These are phyloP conservation scores for Phytophthora cactorum DNA, from an alignment of 352 stramenopile species.

Conservation along the genomic window DNA sequence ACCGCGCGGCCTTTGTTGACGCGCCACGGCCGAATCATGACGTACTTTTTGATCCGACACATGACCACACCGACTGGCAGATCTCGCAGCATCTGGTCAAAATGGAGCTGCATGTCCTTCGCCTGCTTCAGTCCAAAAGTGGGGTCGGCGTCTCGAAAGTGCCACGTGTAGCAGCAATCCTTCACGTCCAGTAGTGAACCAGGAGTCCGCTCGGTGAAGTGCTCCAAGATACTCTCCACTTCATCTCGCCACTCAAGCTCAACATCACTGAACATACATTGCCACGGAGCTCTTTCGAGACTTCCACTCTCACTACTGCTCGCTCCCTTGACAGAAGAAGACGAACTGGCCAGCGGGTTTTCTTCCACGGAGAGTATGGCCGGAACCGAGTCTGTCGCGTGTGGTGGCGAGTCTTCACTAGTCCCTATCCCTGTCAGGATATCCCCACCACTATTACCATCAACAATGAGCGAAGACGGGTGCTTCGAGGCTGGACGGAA, in stretches of 20 bases:
- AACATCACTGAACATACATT: constrained; percentile 85
- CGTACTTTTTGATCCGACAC: constrained; percentile 90
- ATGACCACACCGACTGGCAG: constrained; percentile 86
- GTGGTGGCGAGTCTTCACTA: constrained; percentile 19
- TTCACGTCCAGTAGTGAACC: constrained; percentile 86
- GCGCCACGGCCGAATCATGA: constrained; percentile 84
- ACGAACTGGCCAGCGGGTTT: constrained; percentile 24
- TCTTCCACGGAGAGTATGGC: constrained; percentile 15
- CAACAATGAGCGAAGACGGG: constrained; percentile 28
- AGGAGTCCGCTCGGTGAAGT: constrained; percentile 90
- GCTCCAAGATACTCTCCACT: constrained; percentile 85
- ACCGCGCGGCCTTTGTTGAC: constrained; percentile 90
- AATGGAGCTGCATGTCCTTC: constrained; percentile 90
- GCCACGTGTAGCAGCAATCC: constrained; percentile 89
- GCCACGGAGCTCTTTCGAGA: constrained; percentile 60
- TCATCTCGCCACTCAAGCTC: constrained; percentile 81
- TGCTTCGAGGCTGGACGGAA: constrained; percentile 76
- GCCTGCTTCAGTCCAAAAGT: constrained; percentile 88
- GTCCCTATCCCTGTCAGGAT: constrained; percentile 1
- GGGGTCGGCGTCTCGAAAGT: constrained; percentile 87
- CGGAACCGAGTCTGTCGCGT: constrained; percentile 11
- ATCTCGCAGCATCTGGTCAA: constrained; percentile 90
- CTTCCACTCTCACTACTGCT: constrained; percentile 13
- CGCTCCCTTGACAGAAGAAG: constrained; percentile 18
- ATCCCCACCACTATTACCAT: constrained; percentile 15